A percentile compares a stretch with the other conserved stretches of the same genome.
phyloP scores from a whole-genome alignment of 1,284 basidiomycete genomes.

The Tilletia walkeri region DNA sequence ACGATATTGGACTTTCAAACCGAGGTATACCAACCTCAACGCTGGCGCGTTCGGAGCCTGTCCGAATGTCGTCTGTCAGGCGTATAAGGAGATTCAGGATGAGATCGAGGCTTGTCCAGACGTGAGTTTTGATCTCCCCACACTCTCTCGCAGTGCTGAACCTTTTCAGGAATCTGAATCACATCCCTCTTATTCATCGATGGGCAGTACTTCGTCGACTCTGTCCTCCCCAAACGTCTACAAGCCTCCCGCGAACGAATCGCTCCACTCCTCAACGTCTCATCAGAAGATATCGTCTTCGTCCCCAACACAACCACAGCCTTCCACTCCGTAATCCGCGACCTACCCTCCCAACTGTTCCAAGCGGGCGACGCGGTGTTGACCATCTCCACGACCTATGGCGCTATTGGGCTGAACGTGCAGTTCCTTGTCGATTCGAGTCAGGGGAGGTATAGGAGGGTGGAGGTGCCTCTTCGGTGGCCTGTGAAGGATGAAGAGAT shows the following conservation, averaged over 20 bases:
- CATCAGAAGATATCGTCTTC: slow-evolving; percentile 44
- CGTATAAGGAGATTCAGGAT: slow-evolving; percentile 14
- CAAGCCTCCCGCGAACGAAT: slow-evolving; percentile 8
- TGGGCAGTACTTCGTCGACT: slow-evolving; percentile 5
- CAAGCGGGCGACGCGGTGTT: slow-evolving; percentile 47
- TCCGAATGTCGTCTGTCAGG: slow-evolving; percentile 7
- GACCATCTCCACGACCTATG: slow-evolving; percentile 43
- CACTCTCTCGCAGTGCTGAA: not conserved
- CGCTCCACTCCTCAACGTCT: slow-evolving; percentile 12
- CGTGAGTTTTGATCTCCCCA: not conserved
- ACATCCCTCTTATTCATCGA: not conserved
- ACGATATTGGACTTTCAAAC: slow-evolving; percentile 4
- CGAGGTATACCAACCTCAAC: slow-evolving; percentile 12
- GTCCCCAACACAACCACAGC: slow-evolving; percentile 52
- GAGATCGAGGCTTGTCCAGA: slow-evolving; percentile 13
- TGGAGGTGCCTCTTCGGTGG: slow-evolving; percentile 42
- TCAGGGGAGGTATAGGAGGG: slow-evolving; percentile 31
- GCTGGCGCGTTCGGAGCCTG: slow-evolving; percentile 11
- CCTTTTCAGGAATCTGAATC: not conserved
- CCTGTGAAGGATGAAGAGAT: slow-evolving; percentile 48
- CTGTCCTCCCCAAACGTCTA: not conserved
- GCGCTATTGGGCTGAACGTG: slow-evolving; percentile 44
- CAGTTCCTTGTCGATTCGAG: slow-evolving; percentile 50
- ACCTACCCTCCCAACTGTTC: slow-evolving; percentile 36
- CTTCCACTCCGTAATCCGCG: slow-evolving; percentile 48